Base-by-base conservation (phyloP, 495 filamentous ascomycete genomes). In the Tuber magnatum region DNA sequence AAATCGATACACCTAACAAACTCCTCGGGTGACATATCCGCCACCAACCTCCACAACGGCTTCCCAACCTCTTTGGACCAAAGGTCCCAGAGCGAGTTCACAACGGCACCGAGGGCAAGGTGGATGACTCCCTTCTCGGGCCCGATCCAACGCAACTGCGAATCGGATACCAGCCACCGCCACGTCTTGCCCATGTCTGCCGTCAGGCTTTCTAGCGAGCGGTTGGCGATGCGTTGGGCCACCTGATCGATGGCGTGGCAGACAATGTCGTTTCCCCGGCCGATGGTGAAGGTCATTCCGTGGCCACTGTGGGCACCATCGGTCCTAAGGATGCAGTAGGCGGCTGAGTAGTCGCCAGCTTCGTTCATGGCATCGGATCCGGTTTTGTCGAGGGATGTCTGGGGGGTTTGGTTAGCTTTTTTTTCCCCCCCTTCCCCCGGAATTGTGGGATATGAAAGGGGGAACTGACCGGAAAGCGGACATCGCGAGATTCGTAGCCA, bases 341-440 rank as follows among this genome's bases (percentile, higher is more conserved):
- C 93, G 69, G 93, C 86, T 3, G 92, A 94, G 84, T 97, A 97
- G 85, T 97, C 94, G 48, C 93, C 92, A 7, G 94, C 93, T 22
- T 92, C 91, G 83, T 97, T 97, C 94, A 97, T 97, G 82, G 94
- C 94, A 88, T 97, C 94, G 44, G 93, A 97, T 80, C 94, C 94
- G 12, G 93, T 96, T 86, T 94, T 95, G 85, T 97, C 92, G 69
- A 97, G 89, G 56, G 94, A 97, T 69, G 94, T 97, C 90, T 90
- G 40, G 24, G 28, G 32, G 22, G n/a, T 70, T 73, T n/a, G 75
- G 20, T 70, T 42, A 43, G 32, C 39, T 32, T 35, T 43, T 72
- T 76, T 46, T 7, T 42, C 40, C 39, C 39, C 39, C 39, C 39
- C n/a, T n/a, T 5, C 75, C 28, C 38, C n/a, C 56, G 20, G 6